Conservation (phyloP, 2,329 filamentous ascomycete species). For the Colletotrichum falcatum region DNA sequence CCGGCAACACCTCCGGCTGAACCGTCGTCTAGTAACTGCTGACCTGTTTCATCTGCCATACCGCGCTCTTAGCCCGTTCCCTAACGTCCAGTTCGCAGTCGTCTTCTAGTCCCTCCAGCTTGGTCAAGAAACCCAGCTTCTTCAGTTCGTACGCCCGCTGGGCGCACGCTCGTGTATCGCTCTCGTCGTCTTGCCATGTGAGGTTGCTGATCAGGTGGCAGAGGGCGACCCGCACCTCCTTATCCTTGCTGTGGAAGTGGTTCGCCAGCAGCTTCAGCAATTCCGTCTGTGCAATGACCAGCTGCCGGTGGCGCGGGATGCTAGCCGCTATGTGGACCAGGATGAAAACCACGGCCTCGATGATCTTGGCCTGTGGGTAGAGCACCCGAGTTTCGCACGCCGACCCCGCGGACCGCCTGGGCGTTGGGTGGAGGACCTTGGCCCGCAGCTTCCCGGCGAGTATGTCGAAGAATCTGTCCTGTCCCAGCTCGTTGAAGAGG, state of each 20-base stretch:
- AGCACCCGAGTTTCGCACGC: slow-evolving; percentile 61
- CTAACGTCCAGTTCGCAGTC: slow-evolving; percentile 86
- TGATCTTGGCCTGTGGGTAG: slow-evolving; percentile 74
- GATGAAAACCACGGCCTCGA: slow-evolving; percentile 83
- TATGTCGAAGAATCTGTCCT: slow-evolving; percentile 83
- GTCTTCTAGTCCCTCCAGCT: slow-evolving; percentile 70
- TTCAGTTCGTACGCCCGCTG: slow-evolving; percentile 77
- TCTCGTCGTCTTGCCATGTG: slow-evolving; percentile 81
- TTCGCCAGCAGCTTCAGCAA: slow-evolving; percentile 79
- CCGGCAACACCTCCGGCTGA: not conserved
- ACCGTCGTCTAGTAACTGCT: slow-evolving; percentile 31
- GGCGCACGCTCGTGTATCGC: slow-evolving; percentile 73
- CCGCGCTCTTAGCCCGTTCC: slow-evolving; percentile 84
- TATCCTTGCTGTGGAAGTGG: slow-evolving; percentile 79
- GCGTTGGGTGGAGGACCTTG: slow-evolving; percentile 66
- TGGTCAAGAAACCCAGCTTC: slow-evolving; percentile 76
- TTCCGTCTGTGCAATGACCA: slow-evolving; percentile 80
- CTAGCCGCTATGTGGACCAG: slow-evolving; percentile 91
- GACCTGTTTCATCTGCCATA: slow-evolving; percentile 74
- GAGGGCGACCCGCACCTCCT: slow-evolving; percentile 80
- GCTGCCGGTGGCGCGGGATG: slow-evolving; percentile 79
- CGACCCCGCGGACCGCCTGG: slow-evolving; percentile 52
- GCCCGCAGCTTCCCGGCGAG: slow-evolving; percentile 81
- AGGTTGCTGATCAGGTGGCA: slow-evolving; percentile 90
- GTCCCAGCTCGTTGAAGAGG: slow-evolving; percentile 80